Base-by-base conservation (phyloP, 1,284 basidiomycete genomes). In the Fomitiporia mediterranea region DNA sequence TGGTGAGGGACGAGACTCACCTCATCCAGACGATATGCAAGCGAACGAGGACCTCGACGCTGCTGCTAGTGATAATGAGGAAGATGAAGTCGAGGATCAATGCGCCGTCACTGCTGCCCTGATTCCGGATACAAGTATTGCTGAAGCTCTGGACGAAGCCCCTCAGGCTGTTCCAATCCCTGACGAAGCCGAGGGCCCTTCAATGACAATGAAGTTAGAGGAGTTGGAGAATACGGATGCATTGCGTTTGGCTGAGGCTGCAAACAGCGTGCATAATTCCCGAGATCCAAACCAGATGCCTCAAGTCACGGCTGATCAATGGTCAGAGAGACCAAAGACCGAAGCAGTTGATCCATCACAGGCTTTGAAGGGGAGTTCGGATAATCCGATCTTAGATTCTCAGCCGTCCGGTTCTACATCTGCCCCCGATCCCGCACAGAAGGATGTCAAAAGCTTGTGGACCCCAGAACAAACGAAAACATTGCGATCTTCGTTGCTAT, bases 141-240 rank as follows among this genome's bases (percentile, higher is more conserved):
- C 80, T 55, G 82, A 83, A 23, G 78, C 77, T 6, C 67, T 85
- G 19, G 76, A 78, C 5, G 68, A 67, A 21, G 68, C 68, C 5
- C 68, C 73, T 7, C 21, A 56, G 3, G 50, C 51, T 7, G 50
- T 55, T 21, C 48, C 53, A 43, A 67, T 68, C 3, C 63, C 62
- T 25, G 68, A 70, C 46, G 66, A 69, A 54, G 67, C 68, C 34
- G 64, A 78, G 13, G 13, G 34, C 7, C 8, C 39, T 3, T 13
- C 49, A 6, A 62, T 76, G 34, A 69, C 76, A 58, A 81, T 78
- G 15, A 88, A 89, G 66, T 68, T 76, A 30, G 86, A 88, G 65
- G 83, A 86, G 30, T 61, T 81, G 34, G 84, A 88, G 23, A 81
- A 84, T 61, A 62, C 72, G 4, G 74, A 74, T n/a, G 75, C 73